A percentile compares a stretch with the other conserved stretches of the same genome.
phyloP scores from a whole-genome alignment of 2,329 filamentous ascomycete genomes.

The Penicillium corylophilum region DNA sequence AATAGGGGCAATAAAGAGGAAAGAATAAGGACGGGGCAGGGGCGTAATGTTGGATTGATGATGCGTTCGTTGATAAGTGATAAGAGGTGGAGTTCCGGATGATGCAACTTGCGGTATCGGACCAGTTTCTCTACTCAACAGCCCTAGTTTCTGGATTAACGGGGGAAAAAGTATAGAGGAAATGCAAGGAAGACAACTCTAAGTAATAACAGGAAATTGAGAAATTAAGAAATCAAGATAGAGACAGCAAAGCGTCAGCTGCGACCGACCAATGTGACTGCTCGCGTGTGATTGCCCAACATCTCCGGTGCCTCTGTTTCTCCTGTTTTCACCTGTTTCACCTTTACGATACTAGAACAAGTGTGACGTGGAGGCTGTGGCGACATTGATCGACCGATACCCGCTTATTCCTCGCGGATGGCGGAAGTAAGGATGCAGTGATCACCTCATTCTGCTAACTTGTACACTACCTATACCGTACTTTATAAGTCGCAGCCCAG shows the following conservation, averaged over 20 bases:
- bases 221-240: background rate
- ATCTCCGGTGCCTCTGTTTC: background rate
- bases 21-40: slow-evolving; percentile 4
- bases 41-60: slow-evolving; percentile 8
- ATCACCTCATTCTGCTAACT: background rate
- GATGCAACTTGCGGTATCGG: slow-evolving; percentile 19
- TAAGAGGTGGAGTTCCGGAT: slow-evolving; percentile 11
- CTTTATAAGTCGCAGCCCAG: background rate
- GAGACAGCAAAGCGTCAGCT: background rate
- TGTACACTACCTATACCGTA: background rate
- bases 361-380: slow-evolving; percentile 18
- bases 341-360: background rate
- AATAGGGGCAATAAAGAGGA: background rate
- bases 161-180: background rate
- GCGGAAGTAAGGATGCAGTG: slow-evolving; percentile 8
- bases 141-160: background rate
- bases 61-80: slow-evolving; percentile 24
- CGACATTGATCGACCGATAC: slow-evolving; percentile 10
- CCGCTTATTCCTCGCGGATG: background rate
- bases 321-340: background rate
- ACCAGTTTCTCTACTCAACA: background rate
- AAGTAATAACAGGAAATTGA: background rate
- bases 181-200: background rate
- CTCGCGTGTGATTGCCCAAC: slow-evolving; percentile 18
- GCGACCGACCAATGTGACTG: slow-evolving; percentile 14